Evolutionary conservation across 1,284 basidiomycete genomes (phyloP), one percentile per base, ranked within the genome.

Genomic region (Papiliotrema flavescens): DNA sequence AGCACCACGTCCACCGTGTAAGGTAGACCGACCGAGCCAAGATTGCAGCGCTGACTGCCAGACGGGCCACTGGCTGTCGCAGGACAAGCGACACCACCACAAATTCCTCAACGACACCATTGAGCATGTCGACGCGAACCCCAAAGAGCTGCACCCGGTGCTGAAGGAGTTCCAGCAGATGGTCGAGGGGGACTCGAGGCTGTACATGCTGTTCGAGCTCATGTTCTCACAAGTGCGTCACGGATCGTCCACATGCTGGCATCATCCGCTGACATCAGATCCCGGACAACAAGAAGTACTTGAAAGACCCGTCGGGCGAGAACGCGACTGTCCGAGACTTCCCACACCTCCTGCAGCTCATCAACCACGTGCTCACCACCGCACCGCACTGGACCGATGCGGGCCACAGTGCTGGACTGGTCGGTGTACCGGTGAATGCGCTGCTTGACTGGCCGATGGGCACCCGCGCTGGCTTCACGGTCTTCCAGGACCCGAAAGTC

Each of bases 391-490:
- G 72, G 72, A 71, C 70, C 9, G 65, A 72, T 48, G 62, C 66
- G 35, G 73, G 71, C 14, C 59, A 77, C 34, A 67, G 67, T 36
- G 64, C 61, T 23, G 75, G 71, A 19, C 53, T 79, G 15, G 76
- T 80, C 23, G 78, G 75, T 22, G 75, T 79, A 20, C 80, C 80
- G 7, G 73, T 81, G 54, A 78, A 78, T 53, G 78, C 78, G 2
- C 65, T 82, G 48, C 65, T 83, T 36, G 73, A 79, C 53, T 80
- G 79, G 79, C 78, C 79, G 0, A 82, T 81, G 80, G 77, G 73
- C 17, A 82, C 81, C 0, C 63, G 66, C 2, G 78, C 77, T 14
- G 81, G 81, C 1, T 79, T 79, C 54, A 66, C 71, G 6, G 77
- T 73, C 7, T 82, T 82, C 67, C 74, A 73, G 26, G 76, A 79